Base-by-base conservation (phyloP, 1,284 basidiomycete genomes). In the Fistulinella staudtii region DNA sequence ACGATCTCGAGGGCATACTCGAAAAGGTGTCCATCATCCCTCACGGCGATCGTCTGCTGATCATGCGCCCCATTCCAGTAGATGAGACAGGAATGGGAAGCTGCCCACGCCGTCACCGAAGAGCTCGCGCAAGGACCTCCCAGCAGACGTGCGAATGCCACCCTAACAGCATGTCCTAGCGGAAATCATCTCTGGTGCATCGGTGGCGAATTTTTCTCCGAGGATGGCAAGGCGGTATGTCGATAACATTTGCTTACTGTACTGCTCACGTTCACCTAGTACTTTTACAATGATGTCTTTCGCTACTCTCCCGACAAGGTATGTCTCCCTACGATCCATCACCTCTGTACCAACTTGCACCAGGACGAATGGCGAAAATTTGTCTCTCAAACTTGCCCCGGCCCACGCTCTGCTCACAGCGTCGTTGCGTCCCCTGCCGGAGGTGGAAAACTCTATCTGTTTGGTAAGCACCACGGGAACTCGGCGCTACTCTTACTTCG, bases 361-460 rank as follows among this genome's bases (percentile, higher is more conserved):
- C 7, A 36, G 35, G 35, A 36, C 35, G 90, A 93, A 71, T 93
- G 90, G 90, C 74, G 86, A 8, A 82, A 81, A 57, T 93, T 89
- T 54, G 76, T 89, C 30, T 90, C 86, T 0, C 83, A 82, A 13
- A 89, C 80, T 0, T 89, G 85, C 51, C 92, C 91, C 0, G 87
- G 88, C 0, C 91, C 91, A 0, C 73, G 91, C 23, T 89, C 86
- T 11, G 89, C 90, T 1, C 91, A 93, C 61, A 85, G 87, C 8
- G 81, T 88, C 5, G 85, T 85, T 11, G 76, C 79, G 0, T 80
- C 80, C 7, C 79, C 87, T 0, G 76, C 77, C 2, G 82, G 80
- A 15, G 90, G 91, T 1, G 90, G 90, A 1, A 91, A 90, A 57
- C 72, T 94, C 1, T 91, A 89, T 62, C 69, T 93, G 0, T 93